Percentiles rank a stretch among this genome's conserved stretches.
Evolutionary conservation across 2,329 filamentous ascomycete species (phyloP).

Genomic region (Neopestalotiopsis sp.): DNA sequence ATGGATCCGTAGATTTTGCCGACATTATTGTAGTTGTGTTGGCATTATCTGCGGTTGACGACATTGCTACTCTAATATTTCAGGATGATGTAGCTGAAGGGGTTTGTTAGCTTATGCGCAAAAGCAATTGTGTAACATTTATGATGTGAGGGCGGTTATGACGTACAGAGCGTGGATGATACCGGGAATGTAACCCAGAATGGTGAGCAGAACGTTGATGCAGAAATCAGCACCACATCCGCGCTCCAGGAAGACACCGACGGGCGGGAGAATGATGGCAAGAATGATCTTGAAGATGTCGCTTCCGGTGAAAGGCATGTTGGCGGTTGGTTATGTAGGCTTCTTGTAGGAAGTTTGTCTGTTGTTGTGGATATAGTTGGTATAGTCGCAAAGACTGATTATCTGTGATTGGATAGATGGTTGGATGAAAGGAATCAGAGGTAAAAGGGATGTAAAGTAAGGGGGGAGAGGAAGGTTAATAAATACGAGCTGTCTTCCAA

Average conservation of each 20-base stretch:
- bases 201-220: slow-evolving; percentile 81
- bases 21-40: background rate
- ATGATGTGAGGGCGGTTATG: background rate
- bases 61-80: slow-evolving; percentile 64
- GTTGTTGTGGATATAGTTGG: background rate
- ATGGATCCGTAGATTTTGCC: background rate
- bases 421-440: background rate
- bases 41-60: background rate
- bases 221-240: slow-evolving; percentile 78
- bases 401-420: background rate
- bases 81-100: slow-evolving; percentile 72
- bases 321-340: slow-evolving; percentile 14
- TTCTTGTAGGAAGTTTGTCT: background rate
- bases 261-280: slow-evolving; percentile 78
- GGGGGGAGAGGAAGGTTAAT: background rate
- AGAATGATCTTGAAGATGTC: slow-evolving; percentile 74
- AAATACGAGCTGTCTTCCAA: slow-evolving; percentile 5
- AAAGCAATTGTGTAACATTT: slow-evolving; percentile 7
- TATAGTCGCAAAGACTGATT: background rate
- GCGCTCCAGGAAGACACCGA: slow-evolving; percentile 83
- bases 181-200: slow-evolving; percentile 73
- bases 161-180: slow-evolving; percentile 81
- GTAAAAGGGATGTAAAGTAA: background rate
- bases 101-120: slow-evolving; percentile 21
- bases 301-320: slow-evolving; percentile 27